These are phyloP conservation scores for Fusarium chaquense DNA, from an alignment of 2,329 filamentous ascomycete species.

Conservation along the genomic window DNA sequence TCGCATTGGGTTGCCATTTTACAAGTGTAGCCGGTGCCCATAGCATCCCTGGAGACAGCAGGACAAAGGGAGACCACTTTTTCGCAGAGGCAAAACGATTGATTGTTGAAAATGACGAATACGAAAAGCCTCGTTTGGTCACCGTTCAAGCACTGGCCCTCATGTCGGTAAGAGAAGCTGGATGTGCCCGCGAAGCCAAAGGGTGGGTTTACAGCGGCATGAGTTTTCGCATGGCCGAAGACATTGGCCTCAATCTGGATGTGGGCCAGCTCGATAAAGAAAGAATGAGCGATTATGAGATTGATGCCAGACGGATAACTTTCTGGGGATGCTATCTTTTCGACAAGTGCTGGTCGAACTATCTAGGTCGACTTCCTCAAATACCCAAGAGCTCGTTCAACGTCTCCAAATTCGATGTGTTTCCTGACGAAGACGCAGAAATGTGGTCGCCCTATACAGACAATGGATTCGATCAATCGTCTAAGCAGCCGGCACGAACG, in stretches of 20 bases:
- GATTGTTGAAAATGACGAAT: conserved; percentile 91
- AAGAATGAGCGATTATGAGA: conserved; percentile 79
- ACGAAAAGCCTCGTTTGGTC: conserved; percentile 86
- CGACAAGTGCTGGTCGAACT: conserved; percentile 99
- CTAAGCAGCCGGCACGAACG: conserved; percentile 84
- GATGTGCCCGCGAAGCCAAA: conserved; percentile 92
- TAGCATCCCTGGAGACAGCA: conserved; percentile 76
- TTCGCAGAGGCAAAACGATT: conserved; percentile 93
- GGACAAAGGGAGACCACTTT: conserved; percentile 94
- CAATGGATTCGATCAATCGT: conserved; percentile 77
- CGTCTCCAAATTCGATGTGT: conserved; percentile 89
- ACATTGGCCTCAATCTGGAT: conserved; percentile 91
- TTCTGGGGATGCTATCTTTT: conserved; percentile 99
- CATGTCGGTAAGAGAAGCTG: conserved; percentile 96
- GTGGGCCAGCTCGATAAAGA: conserved; percentile 73
- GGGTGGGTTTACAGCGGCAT: conserved; percentile 99
- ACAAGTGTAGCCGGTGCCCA: conserved; percentile 80
- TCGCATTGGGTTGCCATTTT: conserved; percentile 94
- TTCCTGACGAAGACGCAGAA: conserved; percentile 87
- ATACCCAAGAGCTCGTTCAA: conserved; percentile 83
- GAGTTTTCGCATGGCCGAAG: conserved; percentile 97
- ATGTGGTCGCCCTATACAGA: conserved; percentile 92
- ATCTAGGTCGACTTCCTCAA: conserved; percentile 90
- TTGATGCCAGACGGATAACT: conserved; percentile 89
- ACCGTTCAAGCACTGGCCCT: conserved; percentile 94